A percentile compares a stretch with the other conserved stretches of the same genome.
phyloP scores from a whole-genome alignment of 1,139 yeast genomes.

The Suhomyces guaymorum region DNA sequence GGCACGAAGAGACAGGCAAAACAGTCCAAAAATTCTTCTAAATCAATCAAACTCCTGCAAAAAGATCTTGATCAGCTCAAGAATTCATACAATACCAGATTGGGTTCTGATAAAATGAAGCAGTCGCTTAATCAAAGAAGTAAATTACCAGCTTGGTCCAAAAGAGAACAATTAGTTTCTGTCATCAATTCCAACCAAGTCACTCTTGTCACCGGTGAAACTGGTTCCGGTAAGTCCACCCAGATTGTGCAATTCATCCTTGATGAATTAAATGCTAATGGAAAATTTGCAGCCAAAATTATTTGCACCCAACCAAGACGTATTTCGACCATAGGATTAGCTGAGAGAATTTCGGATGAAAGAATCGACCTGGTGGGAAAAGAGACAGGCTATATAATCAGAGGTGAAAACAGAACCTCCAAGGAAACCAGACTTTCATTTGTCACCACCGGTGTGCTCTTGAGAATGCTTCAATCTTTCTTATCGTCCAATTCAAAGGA shows the following conservation, averaged over 20 bases:
- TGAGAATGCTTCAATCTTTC: slow-evolving; percentile 73
- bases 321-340: slow-evolving; percentile 91
- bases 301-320: slow-evolving; percentile 95
- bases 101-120: slow-evolving; percentile 19
- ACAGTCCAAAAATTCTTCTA: background rate
- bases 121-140: slow-evolving; percentile 40
- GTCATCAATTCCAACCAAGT: slow-evolving; percentile 61
- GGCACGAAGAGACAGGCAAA: background rate
- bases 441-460: slow-evolving; percentile 89
- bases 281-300: slow-evolving; percentile 57
- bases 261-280: slow-evolving; percentile 54
- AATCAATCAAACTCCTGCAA: slow-evolving; percentile 4
- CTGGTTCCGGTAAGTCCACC: slow-evolving; percentile 63
- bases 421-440: slow-evolving; percentile 70
- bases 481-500: slow-evolving; percentile 13
- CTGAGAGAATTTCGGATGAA: slow-evolving; percentile 89
- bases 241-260: slow-evolving; percentile 81
- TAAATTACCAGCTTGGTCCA: slow-evolving; percentile 81
- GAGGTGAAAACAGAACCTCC: slow-evolving; percentile 80
- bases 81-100: slow-evolving; percentile 22
- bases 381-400: slow-evolving; percentile 84
- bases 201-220: slow-evolving; percentile 88
- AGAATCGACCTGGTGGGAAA: slow-evolving; percentile 66
- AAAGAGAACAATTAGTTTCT: slow-evolving; percentile 54
- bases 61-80: slow-evolving; percentile 28